These are phyloP conservation scores for Penicillium manginii DNA, from an alignment of 495 filamentous ascomycete species.

Conservation along the genomic window DNA sequence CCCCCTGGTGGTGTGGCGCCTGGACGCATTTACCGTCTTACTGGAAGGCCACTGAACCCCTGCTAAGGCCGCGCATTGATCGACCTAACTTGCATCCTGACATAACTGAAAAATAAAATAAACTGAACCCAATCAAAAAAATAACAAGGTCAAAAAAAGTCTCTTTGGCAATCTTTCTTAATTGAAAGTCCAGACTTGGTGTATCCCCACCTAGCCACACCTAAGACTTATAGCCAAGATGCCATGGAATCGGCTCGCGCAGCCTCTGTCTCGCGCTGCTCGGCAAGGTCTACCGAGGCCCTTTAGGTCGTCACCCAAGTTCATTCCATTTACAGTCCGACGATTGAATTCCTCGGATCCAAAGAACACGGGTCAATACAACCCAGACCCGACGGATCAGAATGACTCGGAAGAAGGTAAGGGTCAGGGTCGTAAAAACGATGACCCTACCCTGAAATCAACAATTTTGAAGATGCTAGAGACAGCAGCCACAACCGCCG, in stretches of 20 bases:
- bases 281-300: slow-evolving; percentile 26
- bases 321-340: slow-evolving; percentile 12
- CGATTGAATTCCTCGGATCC: slow-evolving; percentile 37
- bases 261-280: slow-evolving; percentile 26
- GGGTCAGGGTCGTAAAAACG: slow-evolving; percentile 24
- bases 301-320: slow-evolving; percentile 8
- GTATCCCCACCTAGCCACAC: no score
- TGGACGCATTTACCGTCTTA: not conserved
- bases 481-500: slow-evolving; percentile 80
- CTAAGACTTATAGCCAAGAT: slow-evolving; percentile 14
- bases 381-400: slow-evolving; percentile 40
- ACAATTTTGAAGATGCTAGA: slow-evolving; percentile 82
- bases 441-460: slow-evolving; percentile 42
- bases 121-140: not conserved
- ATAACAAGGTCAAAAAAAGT: not conserved
- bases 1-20: slow-evolving; percentile 27
- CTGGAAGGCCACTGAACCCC: not conserved
- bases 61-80: not conserved
- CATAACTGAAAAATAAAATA: not conserved
- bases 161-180: not conserved
- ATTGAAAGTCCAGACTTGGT: no score
- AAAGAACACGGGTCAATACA: slow-evolving; percentile 28
- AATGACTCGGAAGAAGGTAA: slow-evolving; percentile 35
- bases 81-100: no score
- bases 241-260: slow-evolving; percentile 27